Percentiles rank a stretch among this genome's conserved stretches.
Evolutionary conservation across 768 basidiomycete species (phyloP).

Genomic region (Tephrocybe sp.): DNA sequence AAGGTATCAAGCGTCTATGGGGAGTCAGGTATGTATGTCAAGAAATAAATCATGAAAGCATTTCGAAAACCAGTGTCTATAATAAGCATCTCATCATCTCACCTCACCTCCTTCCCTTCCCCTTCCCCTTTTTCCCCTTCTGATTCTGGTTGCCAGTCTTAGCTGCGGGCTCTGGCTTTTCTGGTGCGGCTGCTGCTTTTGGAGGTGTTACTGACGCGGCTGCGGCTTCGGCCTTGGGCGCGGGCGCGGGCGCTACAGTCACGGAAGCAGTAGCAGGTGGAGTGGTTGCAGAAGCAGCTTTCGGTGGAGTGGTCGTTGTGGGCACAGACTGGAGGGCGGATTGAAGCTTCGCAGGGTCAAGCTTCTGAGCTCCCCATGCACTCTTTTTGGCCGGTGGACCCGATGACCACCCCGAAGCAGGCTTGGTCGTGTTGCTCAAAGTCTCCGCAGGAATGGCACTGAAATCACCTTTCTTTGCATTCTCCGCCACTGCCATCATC

Average conservation of each 20-base stretch:
- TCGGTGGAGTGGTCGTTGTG: slow-evolving; percentile 7
- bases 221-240: slow-evolving; percentile 6
- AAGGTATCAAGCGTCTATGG: slow-evolving; percentile 13
- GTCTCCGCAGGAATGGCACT: slow-evolving; percentile 7
- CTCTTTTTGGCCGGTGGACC: slow-evolving; percentile 5
- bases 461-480: slow-evolving; percentile 18
- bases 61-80: slow-evolving; percentile 3
- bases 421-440: not conserved
- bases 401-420: slow-evolving; percentile 4
- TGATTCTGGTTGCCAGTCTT: slow-evolving; percentile 17
- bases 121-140: slow-evolving; percentile 24
- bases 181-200: slow-evolving; percentile 7
- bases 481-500: slow-evolving; percentile 24
- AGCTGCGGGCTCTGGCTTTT: slow-evolving; percentile 15
- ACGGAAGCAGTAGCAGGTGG: not conserved
- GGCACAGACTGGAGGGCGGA: slow-evolving; percentile 17
- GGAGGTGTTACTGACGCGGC: not conserved
- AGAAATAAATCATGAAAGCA: slow-evolving; percentile 19
- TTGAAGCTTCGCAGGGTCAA: slow-evolving; percentile 17
- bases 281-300: slow-evolving; percentile 4
- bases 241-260: slow-evolving; percentile 2
- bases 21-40: slow-evolving; percentile 10
- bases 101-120: slow-evolving; percentile 16
- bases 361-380: slow-evolving; percentile 7
- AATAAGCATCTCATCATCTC: not conserved